Conservation (phyloP, 2,329 filamentous ascomycete species). For the Waltergamsia citrina region DNA sequence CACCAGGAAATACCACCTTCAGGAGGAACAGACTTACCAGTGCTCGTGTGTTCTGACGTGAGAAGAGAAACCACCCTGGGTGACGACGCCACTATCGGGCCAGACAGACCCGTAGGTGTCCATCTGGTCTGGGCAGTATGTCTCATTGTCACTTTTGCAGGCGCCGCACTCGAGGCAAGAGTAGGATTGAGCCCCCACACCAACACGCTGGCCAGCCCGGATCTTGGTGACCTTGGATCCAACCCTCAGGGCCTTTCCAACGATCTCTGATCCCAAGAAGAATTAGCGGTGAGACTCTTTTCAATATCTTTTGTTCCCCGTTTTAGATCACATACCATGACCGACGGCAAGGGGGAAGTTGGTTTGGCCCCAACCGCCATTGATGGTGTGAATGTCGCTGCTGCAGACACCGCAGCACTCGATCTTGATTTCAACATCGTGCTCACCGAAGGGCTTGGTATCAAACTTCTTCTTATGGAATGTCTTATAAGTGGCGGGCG, state of each 20-base stretch:
- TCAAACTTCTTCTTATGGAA: no score
- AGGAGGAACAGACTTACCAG: no score
- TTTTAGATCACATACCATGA: constrained; percentile 55
- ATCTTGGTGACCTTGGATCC: constrained; percentile 37
- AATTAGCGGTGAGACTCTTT: neutral
- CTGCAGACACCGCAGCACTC: constrained; percentile 71
- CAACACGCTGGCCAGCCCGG: constrained; percentile 48
- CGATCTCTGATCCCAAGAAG: constrained; percentile 40
- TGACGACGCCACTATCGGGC: constrained; percentile 41
- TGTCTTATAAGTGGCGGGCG: no score
- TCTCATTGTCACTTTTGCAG: constrained; percentile 28
- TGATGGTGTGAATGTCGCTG: constrained; percentile 63
- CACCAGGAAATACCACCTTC: neutral
- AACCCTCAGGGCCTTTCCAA: constrained; percentile 45
- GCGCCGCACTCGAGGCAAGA: constrained; percentile 36
- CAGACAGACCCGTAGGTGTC: constrained; percentile 42
- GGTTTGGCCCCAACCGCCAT: constrained; percentile 56
- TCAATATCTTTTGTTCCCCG: no score
- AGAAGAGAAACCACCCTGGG: constrained; percentile 46
- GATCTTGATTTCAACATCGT: constrained; percentile 83
- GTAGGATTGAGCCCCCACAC: constrained; percentile 44
- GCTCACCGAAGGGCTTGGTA: constrained; percentile 80
- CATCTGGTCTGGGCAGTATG: constrained; percentile 24
- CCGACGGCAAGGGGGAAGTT: constrained; percentile 56
- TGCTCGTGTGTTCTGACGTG: constrained; percentile 22